Base-by-base conservation (phyloP, 139 green algal genomes). In the Chlamydomonas urium region DNA sequence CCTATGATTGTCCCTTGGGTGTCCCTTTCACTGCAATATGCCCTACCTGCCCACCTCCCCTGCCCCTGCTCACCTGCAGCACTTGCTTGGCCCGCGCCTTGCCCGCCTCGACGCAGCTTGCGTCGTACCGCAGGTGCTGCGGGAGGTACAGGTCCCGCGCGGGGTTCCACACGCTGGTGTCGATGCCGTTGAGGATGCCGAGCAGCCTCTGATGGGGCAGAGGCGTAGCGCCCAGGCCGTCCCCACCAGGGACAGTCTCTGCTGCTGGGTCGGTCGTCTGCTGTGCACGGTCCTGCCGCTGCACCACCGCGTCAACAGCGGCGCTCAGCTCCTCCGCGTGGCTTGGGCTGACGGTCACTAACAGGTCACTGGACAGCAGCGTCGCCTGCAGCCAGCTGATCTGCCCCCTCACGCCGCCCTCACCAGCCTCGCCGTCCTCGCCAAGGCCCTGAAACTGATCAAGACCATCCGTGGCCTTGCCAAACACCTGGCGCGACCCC, bases 121-220 rank as follows among this genome's bases (percentile, higher is more conserved):
- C 33, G 32, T 26, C 65, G 74, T 85, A 95, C 5, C 85, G 84
- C 33, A 83, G 70, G 0, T 32, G 31, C 0, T 35, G 3, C 0
- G 87, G 80, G 56, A 96, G 85, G 26, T 83, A 69, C 24, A 69
- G 26, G 75, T 96, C 90, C 10, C 28, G 60, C 1, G 68, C 32
- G 0, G 90, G 87, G 79, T 92, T 81, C 91, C 23, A 38, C 26
- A 71, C 38, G 14, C 1, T 8, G 0, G 65, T 81, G 71, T 96
- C 86, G 4, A 94, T 59, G 60, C 86, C 86, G 71, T 97, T 94
- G 48, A 93, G 81, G 75, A 94, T 90, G 60, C 83, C 89, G 2
- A 42, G 33, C 38, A 88, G 48, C 10, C 71, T 26, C 45, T 56
- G 45, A 17, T 56, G 45, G 17, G 17, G 45, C 17, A 56, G 45